Conservation (phyloP, 2,329 filamentous ascomycete genomes). For the Dryadomyces sulphureus region DNA sequence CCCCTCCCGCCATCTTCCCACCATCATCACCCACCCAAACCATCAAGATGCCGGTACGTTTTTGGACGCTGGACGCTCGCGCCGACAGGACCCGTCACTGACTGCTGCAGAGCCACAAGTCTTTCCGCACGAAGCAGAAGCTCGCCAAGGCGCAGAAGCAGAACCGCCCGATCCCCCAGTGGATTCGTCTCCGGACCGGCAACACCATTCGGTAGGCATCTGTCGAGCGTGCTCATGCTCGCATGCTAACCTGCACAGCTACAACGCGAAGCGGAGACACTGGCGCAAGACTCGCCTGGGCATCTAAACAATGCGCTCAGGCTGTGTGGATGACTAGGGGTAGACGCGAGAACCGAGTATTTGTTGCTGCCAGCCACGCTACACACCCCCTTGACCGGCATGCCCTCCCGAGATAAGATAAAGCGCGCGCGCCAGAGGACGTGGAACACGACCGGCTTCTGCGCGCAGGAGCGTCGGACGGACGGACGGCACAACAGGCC, state of each 20-base stretch:
- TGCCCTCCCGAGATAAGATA: background rate
- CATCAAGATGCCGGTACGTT: constrained; percentile 26
- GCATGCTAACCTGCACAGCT: constrained; percentile 40
- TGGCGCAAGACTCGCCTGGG: constrained; percentile 99
- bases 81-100: no score
- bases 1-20: constrained; percentile 4
- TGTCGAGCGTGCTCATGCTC: no score
- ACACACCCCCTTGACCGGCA: background rate
- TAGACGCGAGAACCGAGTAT: background rate
- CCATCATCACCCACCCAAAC: constrained; percentile 6
- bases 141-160: constrained; percentile 99
- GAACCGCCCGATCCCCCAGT: constrained; percentile 99
- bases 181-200: constrained; percentile 95
- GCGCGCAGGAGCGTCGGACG: background rate
- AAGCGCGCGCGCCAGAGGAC: background rate
- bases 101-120: constrained; percentile 79
- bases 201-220: constrained; percentile 99
- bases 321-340: constrained; percentile 2
- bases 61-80: no score
- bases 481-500: background rate
- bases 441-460: background rate
- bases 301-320: constrained; percentile 54
- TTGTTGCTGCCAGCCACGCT: background rate
- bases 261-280: constrained; percentile 99
- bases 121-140: constrained; percentile 99